Percentiles rank a stretch among this genome's conserved stretches.
These are phyloP conservation scores for Plasmopara viticola DNA, from an alignment of 352 stramenopile species.

Conservation along the genomic window DNA sequence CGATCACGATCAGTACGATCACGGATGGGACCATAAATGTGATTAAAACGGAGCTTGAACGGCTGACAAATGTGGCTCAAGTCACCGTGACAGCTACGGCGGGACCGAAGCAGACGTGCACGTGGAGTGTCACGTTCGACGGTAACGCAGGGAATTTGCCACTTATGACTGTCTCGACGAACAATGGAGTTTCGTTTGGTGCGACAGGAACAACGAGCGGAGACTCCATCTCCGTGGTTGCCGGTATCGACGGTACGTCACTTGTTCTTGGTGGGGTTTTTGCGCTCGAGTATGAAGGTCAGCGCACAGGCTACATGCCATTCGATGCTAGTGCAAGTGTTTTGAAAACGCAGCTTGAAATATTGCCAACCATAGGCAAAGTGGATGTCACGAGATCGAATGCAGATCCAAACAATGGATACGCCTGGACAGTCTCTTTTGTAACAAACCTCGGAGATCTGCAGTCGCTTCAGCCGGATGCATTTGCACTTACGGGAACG, in stretches of 20 bases:
- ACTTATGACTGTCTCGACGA: conserved; percentile 45
- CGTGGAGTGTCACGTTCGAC: conserved; percentile 92
- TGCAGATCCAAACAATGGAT: conserved; percentile 89
- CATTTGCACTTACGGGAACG: conserved; percentile 84
- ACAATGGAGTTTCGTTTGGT: conserved; percentile 33
- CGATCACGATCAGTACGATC: conserved; percentile 65
- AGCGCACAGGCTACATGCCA: conserved; percentile 88
- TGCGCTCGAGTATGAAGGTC: conserved; percentile 80
- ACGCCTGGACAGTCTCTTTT: conserved; percentile 92
- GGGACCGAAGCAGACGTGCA: conserved; percentile 68
- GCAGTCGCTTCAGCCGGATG: conserved; percentile 66
- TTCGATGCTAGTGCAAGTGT: conserved; percentile 85
- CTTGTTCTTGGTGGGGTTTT: conserved; percentile 68
- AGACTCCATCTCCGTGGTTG: conserved; percentile 46
- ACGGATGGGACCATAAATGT: conserved; percentile 84
- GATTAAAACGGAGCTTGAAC: conserved; percentile 93
- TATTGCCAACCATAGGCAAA: conserved; percentile 82
- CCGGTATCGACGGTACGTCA: conserved; percentile 45
- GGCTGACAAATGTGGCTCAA: conserved; percentile 82
- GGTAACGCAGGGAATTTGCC: conserved; percentile 86
- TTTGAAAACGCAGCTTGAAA: conserved; percentile 86
- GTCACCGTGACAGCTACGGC: conserved; percentile 79
- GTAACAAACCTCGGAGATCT: conserved; percentile 87
- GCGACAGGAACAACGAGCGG: conserved; percentile 20
- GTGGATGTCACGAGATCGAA: conserved; percentile 83